Conservation (phyloP, 1,284 basidiomycete species). For the Meira nashicola region DNA sequence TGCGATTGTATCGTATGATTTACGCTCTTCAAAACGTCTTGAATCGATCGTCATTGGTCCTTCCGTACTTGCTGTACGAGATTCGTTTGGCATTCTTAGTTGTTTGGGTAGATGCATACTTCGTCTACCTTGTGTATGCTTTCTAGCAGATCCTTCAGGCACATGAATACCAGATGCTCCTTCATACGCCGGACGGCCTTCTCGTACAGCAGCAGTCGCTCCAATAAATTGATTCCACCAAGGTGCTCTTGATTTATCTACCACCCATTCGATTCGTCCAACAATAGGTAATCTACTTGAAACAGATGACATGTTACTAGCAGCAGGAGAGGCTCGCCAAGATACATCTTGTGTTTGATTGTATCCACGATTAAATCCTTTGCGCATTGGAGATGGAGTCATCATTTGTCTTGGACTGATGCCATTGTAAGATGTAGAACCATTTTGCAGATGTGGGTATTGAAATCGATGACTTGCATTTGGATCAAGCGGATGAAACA, state of each 20-base stretch:
- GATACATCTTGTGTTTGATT: neutral
- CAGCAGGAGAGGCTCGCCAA: neutral
- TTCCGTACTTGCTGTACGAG: neutral
- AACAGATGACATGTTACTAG: neutral
- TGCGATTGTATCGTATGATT: no score
- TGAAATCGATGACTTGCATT: neutral
- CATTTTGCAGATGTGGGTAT: neutral
- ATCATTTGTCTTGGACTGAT: neutral
- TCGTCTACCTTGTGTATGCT: neutral
- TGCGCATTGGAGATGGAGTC: neutral
- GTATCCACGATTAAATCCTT: neutral
- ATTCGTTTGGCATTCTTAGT: neutral
- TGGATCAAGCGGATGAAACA: neutral
- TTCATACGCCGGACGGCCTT: no score
- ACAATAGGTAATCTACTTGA: conserved; percentile 40
- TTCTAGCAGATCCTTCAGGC: no score
- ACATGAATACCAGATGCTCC: no score
- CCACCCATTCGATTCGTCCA: conserved; percentile 45
- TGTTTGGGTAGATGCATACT: conserved; percentile 1
- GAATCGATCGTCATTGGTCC: no score
- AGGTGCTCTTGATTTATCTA: conserved; percentile 35
- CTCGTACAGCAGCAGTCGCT: conserved; percentile 6
- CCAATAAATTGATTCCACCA: conserved; percentile 40
- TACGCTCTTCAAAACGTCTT: no score
- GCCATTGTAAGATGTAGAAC: conserved; percentile 11